Conservation (phyloP, 345 rosid species). For the Melastoma malabathricum region DNA sequence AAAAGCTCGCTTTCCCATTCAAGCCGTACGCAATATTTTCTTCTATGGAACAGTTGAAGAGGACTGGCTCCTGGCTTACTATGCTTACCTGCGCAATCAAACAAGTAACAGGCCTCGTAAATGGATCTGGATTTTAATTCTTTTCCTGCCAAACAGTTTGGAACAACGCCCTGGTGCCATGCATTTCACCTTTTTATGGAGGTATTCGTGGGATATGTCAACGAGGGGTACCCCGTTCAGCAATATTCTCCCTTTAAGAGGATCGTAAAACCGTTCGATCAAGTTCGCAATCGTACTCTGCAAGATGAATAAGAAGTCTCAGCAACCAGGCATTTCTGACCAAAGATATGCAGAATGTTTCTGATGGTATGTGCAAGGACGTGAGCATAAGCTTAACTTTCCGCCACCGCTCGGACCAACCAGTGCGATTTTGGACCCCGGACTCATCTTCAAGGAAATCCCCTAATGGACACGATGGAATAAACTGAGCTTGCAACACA, state of each 20-base stretch:
- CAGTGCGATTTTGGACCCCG: slow-evolving; percentile 84
- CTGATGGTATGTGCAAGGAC: neutral
- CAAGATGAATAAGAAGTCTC: slow-evolving; percentile 9
- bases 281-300: slow-evolving; percentile 93
- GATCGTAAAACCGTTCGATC: slow-evolving; percentile 88
- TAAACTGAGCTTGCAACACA: neutral
- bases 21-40: slow-evolving; percentile 62
- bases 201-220: slow-evolving; percentile 70
- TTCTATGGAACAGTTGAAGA: slow-evolving; percentile 43
- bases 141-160: neutral
- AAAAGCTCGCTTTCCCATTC: slow-evolving; percentile 38
- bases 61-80: slow-evolving; percentile 97
- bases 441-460: slow-evolving; percentile 60
- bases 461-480: slow-evolving; percentile 33
- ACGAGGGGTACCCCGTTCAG: slow-evolving; percentile 68
- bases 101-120: no score
- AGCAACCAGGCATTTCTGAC: no score
- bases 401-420: slow-evolving; percentile 99
- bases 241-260: slow-evolving; percentile 62
- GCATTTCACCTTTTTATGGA: slow-evolving; percentile 52
- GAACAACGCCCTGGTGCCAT: neutral
- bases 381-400: slow-evolving; percentile 33
- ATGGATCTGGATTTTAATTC: neutral
- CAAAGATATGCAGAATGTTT: neutral
- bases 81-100: slow-evolving; percentile 50